Percentiles rank a stretch among this genome's conserved stretches.
phyloP scores from a whole-genome alignment of 352 stramenopile species.

The Globisporangium rhizosaccharum region DNA sequence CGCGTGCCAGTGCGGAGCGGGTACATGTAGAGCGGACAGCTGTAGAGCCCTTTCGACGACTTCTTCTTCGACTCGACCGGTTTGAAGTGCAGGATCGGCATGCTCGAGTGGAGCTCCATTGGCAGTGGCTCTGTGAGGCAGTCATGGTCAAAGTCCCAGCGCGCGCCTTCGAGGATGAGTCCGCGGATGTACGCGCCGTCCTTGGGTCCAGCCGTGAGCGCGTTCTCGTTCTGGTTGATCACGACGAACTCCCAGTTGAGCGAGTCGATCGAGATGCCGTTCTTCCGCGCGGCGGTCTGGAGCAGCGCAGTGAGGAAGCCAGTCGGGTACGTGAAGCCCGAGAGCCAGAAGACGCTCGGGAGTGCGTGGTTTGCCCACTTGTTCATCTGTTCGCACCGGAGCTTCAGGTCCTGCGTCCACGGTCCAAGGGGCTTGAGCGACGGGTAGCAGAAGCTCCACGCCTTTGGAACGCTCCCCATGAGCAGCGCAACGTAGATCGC shows the following conservation, averaged over 20 bases:
- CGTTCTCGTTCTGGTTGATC: slow-evolving; percentile 84
- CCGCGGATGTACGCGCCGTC: slow-evolving; percentile 91
- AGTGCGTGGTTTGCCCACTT: slow-evolving; percentile 84
- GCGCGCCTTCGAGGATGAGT: slow-evolving; percentile 89
- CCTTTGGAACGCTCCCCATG: slow-evolving; percentile 79
- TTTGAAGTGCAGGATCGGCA: slow-evolving; percentile 95
- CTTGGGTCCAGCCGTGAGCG: slow-evolving; percentile 75
- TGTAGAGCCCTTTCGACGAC: slow-evolving; percentile 88
- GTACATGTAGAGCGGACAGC: slow-evolving; percentile 95
- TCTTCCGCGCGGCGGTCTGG: slow-evolving; percentile 92
- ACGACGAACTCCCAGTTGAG: slow-evolving; percentile 95
- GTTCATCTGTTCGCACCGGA: slow-evolving; percentile 87
- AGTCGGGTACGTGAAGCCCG: slow-evolving; percentile 95
- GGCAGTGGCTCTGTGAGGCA: slow-evolving; percentile 86
- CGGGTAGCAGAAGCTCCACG: slow-evolving; percentile 93
- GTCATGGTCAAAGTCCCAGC: slow-evolving; percentile 90
- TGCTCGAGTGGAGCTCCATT: slow-evolving; percentile 89
- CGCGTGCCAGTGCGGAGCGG: slow-evolving; percentile 93
- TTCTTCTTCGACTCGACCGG: slow-evolving; percentile 95
- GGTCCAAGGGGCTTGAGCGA: slow-evolving; percentile 91
- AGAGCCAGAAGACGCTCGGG: slow-evolving; percentile 92
- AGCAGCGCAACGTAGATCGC: slow-evolving; percentile 90
- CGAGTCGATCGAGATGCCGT: slow-evolving; percentile 93
- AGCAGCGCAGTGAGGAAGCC: slow-evolving; percentile 95
- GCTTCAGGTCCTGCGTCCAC: slow-evolving; percentile 91